phyloP scores from a whole-genome alignment of 2,329 filamentous ascomycete species.

The Phoma herbarum region DNA sequence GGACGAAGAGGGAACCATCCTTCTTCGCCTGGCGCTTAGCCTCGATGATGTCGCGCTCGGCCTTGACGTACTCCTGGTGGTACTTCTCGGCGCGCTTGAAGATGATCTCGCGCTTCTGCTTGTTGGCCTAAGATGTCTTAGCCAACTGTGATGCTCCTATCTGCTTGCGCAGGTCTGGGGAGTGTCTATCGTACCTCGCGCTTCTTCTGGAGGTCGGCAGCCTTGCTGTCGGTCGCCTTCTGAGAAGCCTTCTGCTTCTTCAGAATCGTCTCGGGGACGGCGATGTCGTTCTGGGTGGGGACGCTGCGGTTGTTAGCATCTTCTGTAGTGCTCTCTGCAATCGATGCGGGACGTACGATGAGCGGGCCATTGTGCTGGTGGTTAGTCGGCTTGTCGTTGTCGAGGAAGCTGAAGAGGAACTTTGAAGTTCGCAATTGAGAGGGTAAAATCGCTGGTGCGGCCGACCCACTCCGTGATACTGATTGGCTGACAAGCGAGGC shows the following conservation, averaged over 20 bases:
- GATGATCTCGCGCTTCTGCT: conserved; percentile 98
- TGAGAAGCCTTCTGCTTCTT: conserved; percentile 99
- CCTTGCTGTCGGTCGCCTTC: conserved; percentile 92
- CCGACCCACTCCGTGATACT: not conserved
- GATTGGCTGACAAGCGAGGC: not conserved
- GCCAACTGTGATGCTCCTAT: conserved; percentile 51
- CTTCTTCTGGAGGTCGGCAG: conserved; percentile 82
- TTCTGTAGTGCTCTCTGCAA: not conserved
- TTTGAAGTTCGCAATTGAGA: conserved; percentile 13
- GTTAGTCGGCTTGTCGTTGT: conserved; percentile 46
- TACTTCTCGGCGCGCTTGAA: conserved; percentile 99
- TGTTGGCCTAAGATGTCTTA: conserved; percentile 78
- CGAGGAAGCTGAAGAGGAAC: conserved; percentile 37
- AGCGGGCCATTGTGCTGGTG: conserved; percentile 50
- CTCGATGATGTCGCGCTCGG: conserved; percentile 96
- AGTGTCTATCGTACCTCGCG: conserved; percentile 85
- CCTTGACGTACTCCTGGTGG: conserved; percentile 98
- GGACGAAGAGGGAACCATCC: conserved; percentile 93
- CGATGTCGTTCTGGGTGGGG: conserved; percentile 92
- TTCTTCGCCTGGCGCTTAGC: conserved; percentile 88
- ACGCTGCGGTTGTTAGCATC: conserved; percentile 62
- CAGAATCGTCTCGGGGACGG: conserved; percentile 98
- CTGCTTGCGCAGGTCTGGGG: conserved; percentile 48
- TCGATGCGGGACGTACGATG: conserved; percentile 37
- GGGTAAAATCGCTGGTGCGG: conserved; percentile 4